Conservation (phyloP, 2,329 filamentous ascomycete species). For the Aspergillus sp. region DNA sequence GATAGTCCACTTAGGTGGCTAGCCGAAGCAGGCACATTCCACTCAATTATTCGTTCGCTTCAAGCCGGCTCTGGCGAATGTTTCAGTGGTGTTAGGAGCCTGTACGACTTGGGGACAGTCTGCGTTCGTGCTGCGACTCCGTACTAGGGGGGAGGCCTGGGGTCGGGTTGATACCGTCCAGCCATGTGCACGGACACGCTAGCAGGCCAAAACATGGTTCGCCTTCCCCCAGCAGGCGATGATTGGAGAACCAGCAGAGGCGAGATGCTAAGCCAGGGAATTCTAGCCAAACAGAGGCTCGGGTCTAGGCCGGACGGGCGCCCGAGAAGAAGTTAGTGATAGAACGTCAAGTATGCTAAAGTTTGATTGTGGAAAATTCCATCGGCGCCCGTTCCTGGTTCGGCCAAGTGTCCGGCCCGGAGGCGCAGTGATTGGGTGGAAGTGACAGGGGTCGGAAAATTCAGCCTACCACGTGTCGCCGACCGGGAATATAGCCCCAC, state of each 20-base stretch:
- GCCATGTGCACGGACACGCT: slow-evolving; percentile 2
- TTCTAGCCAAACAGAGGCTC: slow-evolving; percentile 24
- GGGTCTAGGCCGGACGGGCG: slow-evolving; percentile 17
- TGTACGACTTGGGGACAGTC: too few species aligned
- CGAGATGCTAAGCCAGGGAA: background rate
- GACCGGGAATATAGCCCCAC: background rate
- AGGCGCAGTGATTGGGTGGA: background rate
- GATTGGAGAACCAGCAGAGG: slow-evolving; percentile 5
- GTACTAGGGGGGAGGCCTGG: background rate
- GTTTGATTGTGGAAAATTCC: too few species aligned
- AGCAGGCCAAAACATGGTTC: background rate
- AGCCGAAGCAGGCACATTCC: too few species aligned
- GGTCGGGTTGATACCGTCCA: background rate
- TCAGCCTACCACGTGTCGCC: slow-evolving; percentile 12
- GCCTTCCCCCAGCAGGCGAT: background rate
- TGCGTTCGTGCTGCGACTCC: too few species aligned
- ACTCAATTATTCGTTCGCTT: too few species aligned
- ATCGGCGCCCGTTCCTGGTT: slow-evolving; percentile 2
- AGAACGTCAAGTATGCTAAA: background rate
- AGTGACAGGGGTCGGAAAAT: slow-evolving; percentile 9
- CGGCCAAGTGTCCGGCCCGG: background rate
- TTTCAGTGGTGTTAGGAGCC: too few species aligned
- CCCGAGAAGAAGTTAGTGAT: slow-evolving; percentile 1
- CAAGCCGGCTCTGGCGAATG: too few species aligned
- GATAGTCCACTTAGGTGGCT: too few species aligned